These are phyloP conservation scores for Batkoa obscura DNA, from an alignment of 371 early-diverging fungal genomes.

Conservation along the genomic window DNA sequence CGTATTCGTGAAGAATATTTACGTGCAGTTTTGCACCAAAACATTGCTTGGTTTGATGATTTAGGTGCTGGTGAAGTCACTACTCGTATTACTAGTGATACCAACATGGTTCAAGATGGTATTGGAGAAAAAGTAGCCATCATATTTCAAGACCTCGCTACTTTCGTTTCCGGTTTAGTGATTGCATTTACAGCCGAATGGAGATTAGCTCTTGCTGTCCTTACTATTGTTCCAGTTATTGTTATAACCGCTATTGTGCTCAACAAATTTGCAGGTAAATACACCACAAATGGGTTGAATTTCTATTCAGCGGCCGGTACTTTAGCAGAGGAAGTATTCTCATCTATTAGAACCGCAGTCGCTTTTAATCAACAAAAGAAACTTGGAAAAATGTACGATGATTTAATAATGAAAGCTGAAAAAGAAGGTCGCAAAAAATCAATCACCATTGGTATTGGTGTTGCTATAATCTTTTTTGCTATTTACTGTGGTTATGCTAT, in stretches of 20 bases:
- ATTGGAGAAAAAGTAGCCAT: slow-evolving; percentile 70
- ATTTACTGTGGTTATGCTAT: slow-evolving; percentile 41
- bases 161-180: slow-evolving; percentile 70
- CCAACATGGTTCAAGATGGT: slow-evolving; percentile 66
- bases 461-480: slow-evolving; percentile 36
- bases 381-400: slow-evolving; percentile 35
- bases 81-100: slow-evolving; percentile 58
- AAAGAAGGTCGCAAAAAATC: slow-evolving; percentile 29
- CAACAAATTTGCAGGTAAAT: slow-evolving; percentile 40
- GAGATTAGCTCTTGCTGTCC: slow-evolving; percentile 66
- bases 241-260: slow-evolving; percentile 31
- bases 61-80: slow-evolving; percentile 44
- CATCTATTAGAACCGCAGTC: slow-evolving; percentile 70
- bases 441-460: slow-evolving; percentile 25
- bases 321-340: slow-evolving; percentile 69
- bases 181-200: slow-evolving; percentile 75
- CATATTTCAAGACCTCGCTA: slow-evolving; percentile 35
- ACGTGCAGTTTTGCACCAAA: slow-evolving; percentile 68
- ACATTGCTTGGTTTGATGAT: slow-evolving; percentile 80
- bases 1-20: slow-evolving; percentile 33
- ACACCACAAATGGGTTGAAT: slow-evolving; percentile 15
- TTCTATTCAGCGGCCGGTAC: slow-evolving; percentile 44
- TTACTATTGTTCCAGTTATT: slow-evolving; percentile 8
- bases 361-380: slow-evolving; percentile 64
- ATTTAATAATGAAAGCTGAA: slow-evolving; percentile 27